Percentiles rank a stretch among this genome's conserved stretches.
phyloP scores from a whole-genome alignment of 805 yeast species.

The Candida railenensis region DNA sequence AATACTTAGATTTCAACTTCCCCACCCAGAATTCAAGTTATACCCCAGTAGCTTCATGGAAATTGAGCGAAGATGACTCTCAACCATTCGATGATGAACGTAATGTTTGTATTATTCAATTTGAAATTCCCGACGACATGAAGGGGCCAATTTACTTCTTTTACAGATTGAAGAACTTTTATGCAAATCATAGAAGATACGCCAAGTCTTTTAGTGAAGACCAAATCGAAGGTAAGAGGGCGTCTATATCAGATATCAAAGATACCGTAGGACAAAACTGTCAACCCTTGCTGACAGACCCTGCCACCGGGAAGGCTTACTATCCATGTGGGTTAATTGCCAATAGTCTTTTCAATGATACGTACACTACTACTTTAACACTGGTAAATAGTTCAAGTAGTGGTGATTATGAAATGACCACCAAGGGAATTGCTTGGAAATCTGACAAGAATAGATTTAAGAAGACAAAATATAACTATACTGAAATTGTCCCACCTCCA shows the following conservation, averaged over 20 bases:
- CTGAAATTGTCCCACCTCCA: slow-evolving; percentile 44
- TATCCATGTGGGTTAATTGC: slow-evolving; percentile 89
- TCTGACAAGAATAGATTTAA: slow-evolving; percentile 37
- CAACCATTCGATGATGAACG: slow-evolving; percentile 49
- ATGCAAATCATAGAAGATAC: slow-evolving; percentile 45
- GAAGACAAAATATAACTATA: slow-evolving; percentile 37
- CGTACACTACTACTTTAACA: slow-evolving; percentile 38
- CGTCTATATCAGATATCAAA: slow-evolving; percentile 31
- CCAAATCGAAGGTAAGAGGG: slow-evolving; percentile 41
- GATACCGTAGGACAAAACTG: slow-evolving; percentile 46
- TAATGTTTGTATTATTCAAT: slow-evolving; percentile 45
- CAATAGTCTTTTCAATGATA: slow-evolving; percentile 76
- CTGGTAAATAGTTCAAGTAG: slow-evolving; percentile 37
- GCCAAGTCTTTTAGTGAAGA: slow-evolving; percentile 45
- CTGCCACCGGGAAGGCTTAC: slow-evolving; percentile 45
- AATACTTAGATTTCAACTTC: slow-evolving; percentile 39
- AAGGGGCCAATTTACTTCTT: slow-evolving; percentile 42
- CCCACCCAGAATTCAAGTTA: slow-evolving; percentile 13
- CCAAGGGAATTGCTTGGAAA: slow-evolving; percentile 42
- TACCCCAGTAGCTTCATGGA: slow-evolving; percentile 34
- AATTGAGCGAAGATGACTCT: slow-evolving; percentile 34
- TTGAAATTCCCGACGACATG: slow-evolving; percentile 30
- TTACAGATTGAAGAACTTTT: slow-evolving; percentile 39
- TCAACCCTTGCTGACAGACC: slow-evolving; percentile 36
- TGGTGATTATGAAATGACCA: slow-evolving; percentile 31